These are phyloP conservation scores for Neofusicoccum umdonicola DNA, from an alignment of 2,329 filamentous ascomycete species.

Conservation along the genomic window DNA sequence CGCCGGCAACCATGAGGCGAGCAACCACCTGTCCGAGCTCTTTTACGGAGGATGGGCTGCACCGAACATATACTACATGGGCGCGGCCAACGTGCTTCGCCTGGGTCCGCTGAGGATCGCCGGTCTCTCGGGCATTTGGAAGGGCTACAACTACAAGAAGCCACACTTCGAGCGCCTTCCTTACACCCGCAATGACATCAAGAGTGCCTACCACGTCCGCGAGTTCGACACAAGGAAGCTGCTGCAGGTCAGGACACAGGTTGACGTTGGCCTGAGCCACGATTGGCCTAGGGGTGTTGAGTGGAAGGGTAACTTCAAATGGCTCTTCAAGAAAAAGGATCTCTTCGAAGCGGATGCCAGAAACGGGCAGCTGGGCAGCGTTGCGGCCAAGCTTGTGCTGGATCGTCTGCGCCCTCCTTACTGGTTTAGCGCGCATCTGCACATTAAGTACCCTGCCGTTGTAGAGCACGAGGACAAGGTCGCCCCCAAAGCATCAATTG, in stretches of 20 bases:
- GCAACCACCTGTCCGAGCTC: conserved; percentile 84
- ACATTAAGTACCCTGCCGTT: conserved; percentile 77
- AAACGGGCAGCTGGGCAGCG: conserved; percentile 73
- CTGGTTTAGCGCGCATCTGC: conserved; percentile 91
- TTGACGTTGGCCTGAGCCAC: conserved; percentile 89
- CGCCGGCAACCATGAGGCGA: conserved; percentile 92
- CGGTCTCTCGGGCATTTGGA: conserved; percentile 92
- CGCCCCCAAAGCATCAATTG: neutral
- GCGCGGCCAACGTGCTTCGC: conserved; percentile 83
- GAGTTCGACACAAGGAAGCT: conserved; percentile 91
- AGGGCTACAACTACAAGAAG: conserved; percentile 81
- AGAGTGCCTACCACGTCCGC: conserved; percentile 83
- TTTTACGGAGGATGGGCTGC: conserved; percentile 97
- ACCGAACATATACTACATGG: conserved; percentile 95
- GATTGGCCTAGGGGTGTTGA: conserved; percentile 92
- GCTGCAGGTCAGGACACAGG: conserved; percentile 76
- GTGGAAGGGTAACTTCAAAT: conserved; percentile 66
- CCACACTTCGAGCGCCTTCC: conserved; percentile 82
- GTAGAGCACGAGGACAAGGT: conserved; percentile 47
- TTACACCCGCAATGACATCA: conserved; percentile 73
- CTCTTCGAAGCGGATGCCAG: conserved; percentile 73
- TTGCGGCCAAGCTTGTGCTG: conserved; percentile 76
- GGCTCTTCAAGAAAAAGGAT: conserved; percentile 70
- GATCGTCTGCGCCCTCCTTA: conserved; percentile 76
- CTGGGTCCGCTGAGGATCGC: conserved; percentile 84